Evolutionary conservation across 805 yeast species (phyloP).

Genomic region (Jamesozyma hellenica): DNA sequence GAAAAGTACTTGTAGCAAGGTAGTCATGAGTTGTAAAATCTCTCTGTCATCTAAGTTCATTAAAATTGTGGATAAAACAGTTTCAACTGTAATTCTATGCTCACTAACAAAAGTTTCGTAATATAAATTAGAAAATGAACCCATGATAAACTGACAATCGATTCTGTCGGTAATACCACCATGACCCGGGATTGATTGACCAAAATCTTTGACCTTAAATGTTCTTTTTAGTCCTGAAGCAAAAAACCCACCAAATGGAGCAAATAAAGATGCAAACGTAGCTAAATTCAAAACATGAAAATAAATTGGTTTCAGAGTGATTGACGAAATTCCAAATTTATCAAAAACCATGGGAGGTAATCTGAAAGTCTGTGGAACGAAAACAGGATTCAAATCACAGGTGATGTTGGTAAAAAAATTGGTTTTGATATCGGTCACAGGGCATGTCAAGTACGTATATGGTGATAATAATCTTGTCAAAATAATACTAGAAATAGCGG

Average conservation of each 20-base stretch:
- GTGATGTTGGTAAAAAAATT: slow-evolving; percentile 50
- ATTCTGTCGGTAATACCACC: slow-evolving; percentile 97
- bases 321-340: slow-evolving; percentile 35
- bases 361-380: slow-evolving; percentile 65
- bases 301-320: slow-evolving; percentile 76
- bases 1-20: slow-evolving; percentile 34
- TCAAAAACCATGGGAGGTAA: slow-evolving; percentile 61
- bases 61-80: slow-evolving; percentile 64
- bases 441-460: slow-evolving; percentile 76
- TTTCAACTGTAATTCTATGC: slow-evolving; percentile 60
- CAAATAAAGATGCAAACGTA: slow-evolving; percentile 90
- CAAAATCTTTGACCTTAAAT: slow-evolving; percentile 92
- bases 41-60: slow-evolving; percentile 59
- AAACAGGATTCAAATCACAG: slow-evolving; percentile 86
- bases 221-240: slow-evolving; percentile 97
- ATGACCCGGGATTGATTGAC: slow-evolving; percentile 97
- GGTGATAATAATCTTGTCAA: slow-evolving; percentile 56
- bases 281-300: slow-evolving; percentile 81
- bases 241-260: slow-evolving; percentile 97
- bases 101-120: slow-evolving; percentile 84
- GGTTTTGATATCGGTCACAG: slow-evolving; percentile 58
- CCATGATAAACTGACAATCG: slow-evolving; percentile 97
- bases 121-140: slow-evolving; percentile 84
- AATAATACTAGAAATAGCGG: slow-evolving; percentile 61
- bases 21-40: slow-evolving; percentile 49